Evolutionary conservation across 75 land plant genomes (phyloP).

Genomic region (Gnetum montanum): DNA sequence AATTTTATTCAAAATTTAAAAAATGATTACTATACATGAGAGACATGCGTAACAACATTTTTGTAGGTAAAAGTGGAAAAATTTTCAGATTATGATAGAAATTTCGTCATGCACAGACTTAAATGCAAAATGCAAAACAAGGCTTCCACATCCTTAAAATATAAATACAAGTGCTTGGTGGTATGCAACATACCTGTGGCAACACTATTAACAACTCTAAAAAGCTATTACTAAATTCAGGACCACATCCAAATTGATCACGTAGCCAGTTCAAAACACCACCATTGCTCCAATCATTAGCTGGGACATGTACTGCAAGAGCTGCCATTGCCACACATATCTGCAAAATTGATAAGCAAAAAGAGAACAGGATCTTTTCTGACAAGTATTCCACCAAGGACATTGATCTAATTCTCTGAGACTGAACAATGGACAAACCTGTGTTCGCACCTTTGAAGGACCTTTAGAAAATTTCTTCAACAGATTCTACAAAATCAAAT

Average conservation of each 20-base stretch:
- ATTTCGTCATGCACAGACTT: too few relatives aligned
- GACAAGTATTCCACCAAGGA: neutral
- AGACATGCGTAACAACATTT: too few relatives aligned
- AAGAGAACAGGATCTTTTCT: constrained; percentile 2
- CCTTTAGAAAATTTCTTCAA: constrained; percentile 73
- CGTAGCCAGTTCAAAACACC: constrained; percentile 82
- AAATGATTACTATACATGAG: too few relatives aligned
- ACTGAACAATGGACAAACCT: constrained; percentile 48
- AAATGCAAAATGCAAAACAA: too few relatives aligned
- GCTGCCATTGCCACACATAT: constrained; percentile 89
- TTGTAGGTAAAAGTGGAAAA: too few relatives aligned
- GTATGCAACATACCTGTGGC: constrained; percentile 80
- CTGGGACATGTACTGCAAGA: constrained; percentile 79
- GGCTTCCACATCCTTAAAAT: too few relatives aligned
- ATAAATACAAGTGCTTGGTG: too few relatives aligned
- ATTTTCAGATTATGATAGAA: too few relatives aligned
- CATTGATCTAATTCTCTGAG: neutral
- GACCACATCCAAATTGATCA: constrained; percentile 60
- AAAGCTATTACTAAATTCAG: constrained; percentile 52
- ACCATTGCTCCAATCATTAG: constrained; percentile 90
- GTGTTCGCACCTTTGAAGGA: constrained; percentile 82
- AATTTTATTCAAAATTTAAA: too few relatives aligned
- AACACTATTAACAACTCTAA: constrained; percentile 77
- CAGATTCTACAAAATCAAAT: constrained; percentile 43
- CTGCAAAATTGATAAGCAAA: constrained; percentile 28